Evolutionary conservation across 352 stramenopile species (phyloP).

Genomic region (Pythium dissimile): DNA sequence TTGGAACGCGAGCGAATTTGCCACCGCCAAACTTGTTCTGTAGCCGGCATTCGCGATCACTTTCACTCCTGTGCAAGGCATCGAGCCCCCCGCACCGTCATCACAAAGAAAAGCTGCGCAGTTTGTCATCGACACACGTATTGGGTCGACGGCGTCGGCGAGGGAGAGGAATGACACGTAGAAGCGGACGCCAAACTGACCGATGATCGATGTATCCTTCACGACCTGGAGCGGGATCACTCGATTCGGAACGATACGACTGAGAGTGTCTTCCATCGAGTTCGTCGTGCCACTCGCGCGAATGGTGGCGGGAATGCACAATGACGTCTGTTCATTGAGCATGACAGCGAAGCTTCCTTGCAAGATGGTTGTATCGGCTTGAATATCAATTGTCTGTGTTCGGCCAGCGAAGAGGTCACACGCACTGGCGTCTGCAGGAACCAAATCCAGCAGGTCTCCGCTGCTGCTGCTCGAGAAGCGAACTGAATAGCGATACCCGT

Average conservation of each 20-base stretch:
- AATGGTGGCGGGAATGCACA: slow-evolving; percentile 47
- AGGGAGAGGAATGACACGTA: slow-evolving; percentile 44
- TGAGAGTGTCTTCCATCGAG: slow-evolving; percentile 41
- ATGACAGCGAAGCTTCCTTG: slow-evolving; percentile 40
- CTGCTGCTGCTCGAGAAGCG: slow-evolving; percentile 41
- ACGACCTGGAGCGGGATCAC: slow-evolving; percentile 39
- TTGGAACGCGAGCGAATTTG: slow-evolving; percentile 45
- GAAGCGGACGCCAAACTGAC: slow-evolving; percentile 32
- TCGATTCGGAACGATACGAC: slow-evolving; percentile 30
- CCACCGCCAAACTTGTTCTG: slow-evolving; percentile 28
- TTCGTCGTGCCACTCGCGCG: slow-evolving; percentile 26
- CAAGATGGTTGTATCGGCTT: slow-evolving; percentile 33
- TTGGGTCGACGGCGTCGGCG: slow-evolving; percentile 31
- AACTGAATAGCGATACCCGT: slow-evolving; percentile 55
- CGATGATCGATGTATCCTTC: slow-evolving; percentile 39
- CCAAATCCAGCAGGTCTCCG: slow-evolving; percentile 45
- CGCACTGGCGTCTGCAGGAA: slow-evolving; percentile 29
- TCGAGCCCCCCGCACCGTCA: slow-evolving; percentile 25
- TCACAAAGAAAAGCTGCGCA: slow-evolving; percentile 56
- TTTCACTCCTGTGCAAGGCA: slow-evolving; percentile 28
- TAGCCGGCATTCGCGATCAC: slow-evolving; percentile 52
- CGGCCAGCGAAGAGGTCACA: slow-evolving; percentile 36
- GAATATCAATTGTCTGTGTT: slow-evolving; percentile 68
- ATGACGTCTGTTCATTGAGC: slow-evolving; percentile 31
- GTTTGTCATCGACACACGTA: slow-evolving; percentile 22